phyloP scores from a whole-genome alignment of 1,284 basidiomycete species.

The Chondrostereum purpureum region DNA sequence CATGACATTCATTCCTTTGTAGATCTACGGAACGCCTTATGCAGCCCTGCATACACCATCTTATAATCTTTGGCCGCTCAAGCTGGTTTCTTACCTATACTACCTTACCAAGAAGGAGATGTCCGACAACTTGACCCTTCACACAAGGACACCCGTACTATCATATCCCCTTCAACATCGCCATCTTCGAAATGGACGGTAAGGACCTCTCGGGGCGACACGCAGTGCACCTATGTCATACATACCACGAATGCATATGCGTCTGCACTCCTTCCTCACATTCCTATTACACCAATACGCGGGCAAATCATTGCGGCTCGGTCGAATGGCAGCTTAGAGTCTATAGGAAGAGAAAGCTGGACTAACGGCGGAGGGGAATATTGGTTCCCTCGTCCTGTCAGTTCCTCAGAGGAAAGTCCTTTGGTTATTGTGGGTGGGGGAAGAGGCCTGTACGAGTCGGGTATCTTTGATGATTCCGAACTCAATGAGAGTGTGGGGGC shows the following conservation, averaged over 20 bases:
- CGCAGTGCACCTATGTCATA: constrained; percentile 55
- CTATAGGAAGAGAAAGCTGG: constrained; percentile 37
- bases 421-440: constrained; percentile 73
- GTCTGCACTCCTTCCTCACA: constrained; percentile 55
- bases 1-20: background rate
- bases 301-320: constrained; percentile 67
- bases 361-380: constrained; percentile 60
- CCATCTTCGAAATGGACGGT: constrained; percentile 38
- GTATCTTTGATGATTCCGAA: constrained; percentile 55
- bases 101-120: constrained; percentile 26
- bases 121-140: constrained; percentile 30
- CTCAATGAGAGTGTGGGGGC: constrained; percentile 42
- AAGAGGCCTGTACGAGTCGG: constrained; percentile 45
- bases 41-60: background rate
- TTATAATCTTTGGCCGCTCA: constrained; percentile 74
- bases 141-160: constrained; percentile 67
- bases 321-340: constrained; percentile 33
- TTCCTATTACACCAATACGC: constrained; percentile 65
- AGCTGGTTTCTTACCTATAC: constrained; percentile 64
- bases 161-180: constrained; percentile 24
- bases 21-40: background rate
- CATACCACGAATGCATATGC: constrained; percentile 81
- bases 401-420: constrained; percentile 30
- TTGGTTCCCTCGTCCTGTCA: constrained; percentile 70
- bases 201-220: constrained; percentile 50